A percentile compares a stretch with the other conserved stretches of the same genome.
These are phyloP conservation scores for Bipolaris cookei DNA, from an alignment of 2,329 filamentous ascomycete species.

Conservation along the genomic window DNA sequence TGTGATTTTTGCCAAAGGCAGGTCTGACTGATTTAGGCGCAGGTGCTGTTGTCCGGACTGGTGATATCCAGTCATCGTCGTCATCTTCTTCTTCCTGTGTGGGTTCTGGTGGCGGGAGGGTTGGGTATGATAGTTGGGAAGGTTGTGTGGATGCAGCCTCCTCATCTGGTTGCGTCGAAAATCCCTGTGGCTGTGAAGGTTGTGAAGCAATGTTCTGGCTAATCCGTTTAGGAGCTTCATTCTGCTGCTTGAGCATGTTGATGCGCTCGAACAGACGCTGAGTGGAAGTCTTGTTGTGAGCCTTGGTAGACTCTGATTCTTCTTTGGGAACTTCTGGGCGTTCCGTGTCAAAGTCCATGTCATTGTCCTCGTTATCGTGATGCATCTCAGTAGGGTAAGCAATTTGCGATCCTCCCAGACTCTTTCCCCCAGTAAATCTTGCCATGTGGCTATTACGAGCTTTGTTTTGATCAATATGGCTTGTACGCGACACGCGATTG, in stretches of 20 bases:
- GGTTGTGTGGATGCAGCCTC: constrained; percentile 30
- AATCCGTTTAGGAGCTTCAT: constrained; percentile 43
- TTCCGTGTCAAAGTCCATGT: constrained; percentile 60
- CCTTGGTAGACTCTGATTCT: constrained; percentile 61
- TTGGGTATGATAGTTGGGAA: constrained; percentile 51
- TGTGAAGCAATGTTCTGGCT: constrained; percentile 50
- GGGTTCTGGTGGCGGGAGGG: constrained; percentile 38
- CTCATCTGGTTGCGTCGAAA: constrained; percentile 50
- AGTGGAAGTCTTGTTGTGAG: constrained; percentile 88
- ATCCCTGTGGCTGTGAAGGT: constrained; percentile 31
- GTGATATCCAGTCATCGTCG: constrained; percentile 65
- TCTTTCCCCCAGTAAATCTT: constrained; percentile 72
- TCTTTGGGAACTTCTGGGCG: constrained; percentile 44
- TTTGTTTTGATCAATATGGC: constrained; percentile 72
- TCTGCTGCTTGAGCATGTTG: constrained; percentile 69
- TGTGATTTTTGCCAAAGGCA: constrained; percentile 64
- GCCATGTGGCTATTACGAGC: constrained; percentile 75
- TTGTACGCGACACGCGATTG: constrained; percentile 73
- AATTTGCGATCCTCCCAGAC: constrained; percentile 60
- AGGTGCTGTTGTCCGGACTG: constrained; percentile 51
- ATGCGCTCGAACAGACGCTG: constrained; percentile 93
- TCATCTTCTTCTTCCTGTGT: constrained; percentile 33
- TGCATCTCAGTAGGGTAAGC: constrained; percentile 41
- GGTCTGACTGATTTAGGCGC: constrained; percentile 51
- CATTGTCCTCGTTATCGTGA: constrained; percentile 63